Conservation (phyloP, 2,329 filamentous ascomycete species). For the Clarireedia paspali region DNA sequence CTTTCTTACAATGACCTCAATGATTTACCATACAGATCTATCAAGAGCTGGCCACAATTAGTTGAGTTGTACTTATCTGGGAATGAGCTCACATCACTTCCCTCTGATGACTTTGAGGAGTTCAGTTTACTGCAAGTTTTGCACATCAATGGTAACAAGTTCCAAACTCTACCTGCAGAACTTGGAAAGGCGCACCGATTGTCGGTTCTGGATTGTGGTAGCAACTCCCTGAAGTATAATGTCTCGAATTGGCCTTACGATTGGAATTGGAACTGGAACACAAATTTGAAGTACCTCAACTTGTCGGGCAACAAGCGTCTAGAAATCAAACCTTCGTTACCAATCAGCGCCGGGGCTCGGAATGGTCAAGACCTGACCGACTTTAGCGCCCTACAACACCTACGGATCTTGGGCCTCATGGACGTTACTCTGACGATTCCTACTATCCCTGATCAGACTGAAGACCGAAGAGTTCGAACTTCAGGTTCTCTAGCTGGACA, state of each 20-base stretch:
- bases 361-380: conserved; percentile 72
- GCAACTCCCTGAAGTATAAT: conserved; percentile 95
- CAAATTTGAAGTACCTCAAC: conserved; percentile 89
- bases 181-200: conserved; percentile 90
- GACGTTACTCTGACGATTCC: conserved; percentile 93
- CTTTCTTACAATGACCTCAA: conserved; percentile 91
- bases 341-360: conserved; percentile 60
- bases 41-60: conserved; percentile 83
- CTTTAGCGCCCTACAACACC: conserved; percentile 75
- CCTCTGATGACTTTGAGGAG: conserved; percentile 90
- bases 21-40: conserved; percentile 81
- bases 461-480: conserved; percentile 92
- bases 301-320: conserved; percentile 93
- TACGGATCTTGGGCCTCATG: conserved; percentile 89
- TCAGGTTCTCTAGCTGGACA: conserved; percentile 89
- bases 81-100: conserved; percentile 85
- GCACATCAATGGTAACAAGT: conserved; percentile 96
- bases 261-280: conserved; percentile 99
- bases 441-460: conserved; percentile 88
- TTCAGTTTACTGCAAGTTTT: conserved; percentile 79
- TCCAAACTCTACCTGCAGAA: conserved; percentile 91
- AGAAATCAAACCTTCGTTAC: conserved; percentile 75
- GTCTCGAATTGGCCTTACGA: conserved; percentile 98
- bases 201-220: conserved; percentile 86
- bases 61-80: conserved; percentile 91